phyloP scores from a whole-genome alignment of 2,329 filamentous ascomycete genomes.

The Colletotrichum incanum region DNA sequence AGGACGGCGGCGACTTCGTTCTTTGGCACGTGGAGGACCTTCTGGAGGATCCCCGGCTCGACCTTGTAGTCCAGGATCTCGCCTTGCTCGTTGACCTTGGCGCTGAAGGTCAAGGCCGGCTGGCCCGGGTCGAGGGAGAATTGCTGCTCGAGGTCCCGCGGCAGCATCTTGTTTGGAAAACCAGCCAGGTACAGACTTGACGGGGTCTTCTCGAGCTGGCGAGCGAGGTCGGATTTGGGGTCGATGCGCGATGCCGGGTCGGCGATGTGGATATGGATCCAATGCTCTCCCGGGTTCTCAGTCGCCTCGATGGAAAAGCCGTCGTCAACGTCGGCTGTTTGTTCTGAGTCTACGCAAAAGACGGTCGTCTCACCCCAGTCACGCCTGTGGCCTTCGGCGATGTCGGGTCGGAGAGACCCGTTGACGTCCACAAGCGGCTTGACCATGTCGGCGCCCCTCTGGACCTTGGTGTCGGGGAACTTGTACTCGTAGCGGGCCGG shows the following conservation, averaged over 20 bases:
- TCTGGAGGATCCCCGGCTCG: conserved; percentile 66
- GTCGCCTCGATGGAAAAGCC: conserved; percentile 80
- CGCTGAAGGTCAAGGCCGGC: conserved; percentile 75
- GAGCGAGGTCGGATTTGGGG: conserved; percentile 70
- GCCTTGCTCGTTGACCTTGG: conserved; percentile 68
- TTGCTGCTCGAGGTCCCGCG: conserved; percentile 55
- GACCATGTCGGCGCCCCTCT: conserved; percentile 59
- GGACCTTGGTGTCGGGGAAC: conserved; percentile 64
- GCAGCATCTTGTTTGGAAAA: conserved; percentile 72
- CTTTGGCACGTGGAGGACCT: conserved; percentile 70
- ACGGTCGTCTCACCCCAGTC: conserved; percentile 73
- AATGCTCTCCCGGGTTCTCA: conserved; percentile 69
- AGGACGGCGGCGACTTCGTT: conserved; percentile 38
- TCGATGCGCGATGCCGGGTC: conserved; percentile 82
- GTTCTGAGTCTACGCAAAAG: conserved; percentile 80
- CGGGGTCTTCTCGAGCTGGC: conserved; percentile 73
- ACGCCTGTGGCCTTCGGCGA: conserved; percentile 66
- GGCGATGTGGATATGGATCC: conserved; percentile 85
- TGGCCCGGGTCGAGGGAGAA: conserved; percentile 69
- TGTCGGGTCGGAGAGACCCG: conserved; percentile 59
- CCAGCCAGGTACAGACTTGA: conserved; percentile 74
- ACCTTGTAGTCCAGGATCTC: conserved; percentile 69
- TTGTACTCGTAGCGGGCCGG: conserved; percentile 73
- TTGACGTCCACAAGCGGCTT: conserved; percentile 53
- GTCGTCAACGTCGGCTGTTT: conserved; percentile 83